Evolutionary conservation across 768 basidiomycete genomes (phyloP).

Genomic region (Leucosporidium scottii): DNA sequence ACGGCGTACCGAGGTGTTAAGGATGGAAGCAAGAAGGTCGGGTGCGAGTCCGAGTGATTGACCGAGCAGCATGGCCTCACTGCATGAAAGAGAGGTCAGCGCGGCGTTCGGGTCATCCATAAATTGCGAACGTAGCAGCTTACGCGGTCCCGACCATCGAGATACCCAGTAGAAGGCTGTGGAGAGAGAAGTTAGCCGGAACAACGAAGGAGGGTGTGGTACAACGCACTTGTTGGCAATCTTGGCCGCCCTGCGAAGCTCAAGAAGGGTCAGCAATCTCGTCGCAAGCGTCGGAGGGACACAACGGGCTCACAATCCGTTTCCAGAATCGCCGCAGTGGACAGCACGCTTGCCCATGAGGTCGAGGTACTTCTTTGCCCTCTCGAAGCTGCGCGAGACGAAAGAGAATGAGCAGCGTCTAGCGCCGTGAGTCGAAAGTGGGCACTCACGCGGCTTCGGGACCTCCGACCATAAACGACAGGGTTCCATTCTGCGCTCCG

Average conservation of each 20-base stretch:
- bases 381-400: conserved; percentile 11
- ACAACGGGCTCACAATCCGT: conserved; percentile 50
- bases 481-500: conserved; percentile 76
- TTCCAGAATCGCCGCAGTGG: conserved; percentile 72
- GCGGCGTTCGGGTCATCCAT: too few species aligned
- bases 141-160: conserved; percentile 37
- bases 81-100: not conserved
- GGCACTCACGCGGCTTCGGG: conserved; percentile 49
- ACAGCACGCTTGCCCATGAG: conserved; percentile 76
- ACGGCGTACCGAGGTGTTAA: conserved; percentile 53
- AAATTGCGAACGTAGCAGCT: not conserved
- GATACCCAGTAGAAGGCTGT: conserved; percentile 50
- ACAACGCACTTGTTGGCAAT: conserved; percentile 67
- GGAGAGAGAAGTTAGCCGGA: not conserved
- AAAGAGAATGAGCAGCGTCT: not conserved
- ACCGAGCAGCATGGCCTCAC: conserved; percentile 81
- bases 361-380: conserved; percentile 55
- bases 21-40: conserved; percentile 65
- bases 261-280: not conserved
- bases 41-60: conserved; percentile 72
- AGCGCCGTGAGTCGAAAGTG: not conserved
- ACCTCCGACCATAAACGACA: conserved; percentile 89
- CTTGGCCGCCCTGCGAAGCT: conserved; percentile 55
- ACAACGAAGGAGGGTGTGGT: conserved; percentile 40
- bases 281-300: not conserved